Evolutionary conservation across 768 basidiomycete species (phyloP).

Genomic region (Termitomyces sp.): DNA sequence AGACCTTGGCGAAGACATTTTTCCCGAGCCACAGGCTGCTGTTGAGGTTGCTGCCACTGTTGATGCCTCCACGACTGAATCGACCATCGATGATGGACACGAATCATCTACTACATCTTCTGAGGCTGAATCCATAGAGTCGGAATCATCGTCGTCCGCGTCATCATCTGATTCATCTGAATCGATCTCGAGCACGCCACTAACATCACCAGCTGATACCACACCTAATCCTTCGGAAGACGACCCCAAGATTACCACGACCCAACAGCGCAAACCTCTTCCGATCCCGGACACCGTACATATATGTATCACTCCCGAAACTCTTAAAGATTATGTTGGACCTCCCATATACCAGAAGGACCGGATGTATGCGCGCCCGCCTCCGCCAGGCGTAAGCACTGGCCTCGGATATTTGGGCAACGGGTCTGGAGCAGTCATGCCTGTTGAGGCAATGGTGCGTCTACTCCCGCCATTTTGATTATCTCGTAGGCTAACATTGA

Average conservation of each 20-base stretch:
- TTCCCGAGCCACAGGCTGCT: slow-evolving; percentile 58
- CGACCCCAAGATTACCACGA: slow-evolving; percentile 55
- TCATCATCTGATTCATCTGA: slow-evolving; percentile 6
- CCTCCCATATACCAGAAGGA: slow-evolving; percentile 95
- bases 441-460: slow-evolving; percentile 87
- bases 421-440: slow-evolving; percentile 95
- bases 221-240: slow-evolving; percentile 14
- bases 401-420: slow-evolving; percentile 96
- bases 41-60: slow-evolving; percentile 14
- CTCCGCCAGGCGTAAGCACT: slow-evolving; percentile 91
- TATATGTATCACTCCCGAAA: slow-evolving; percentile 78
- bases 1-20: slow-evolving; percentile 80
- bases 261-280: slow-evolving; percentile 73
- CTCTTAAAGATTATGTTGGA: slow-evolving; percentile 94
- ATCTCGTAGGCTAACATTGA: not conserved
- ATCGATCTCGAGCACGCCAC: slow-evolving; percentile 5
- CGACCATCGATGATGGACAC: slow-evolving; percentile 45
- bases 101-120: slow-evolving; percentile 11
- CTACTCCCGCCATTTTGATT: not conserved
- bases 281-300: slow-evolving; percentile 73
- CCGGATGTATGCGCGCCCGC: slow-evolving; percentile 72
- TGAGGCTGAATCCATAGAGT: slow-evolving; percentile 4
- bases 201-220: slow-evolving; percentile 15
- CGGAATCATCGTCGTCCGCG: slow-evolving; percentile 7
- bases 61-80: slow-evolving; percentile 10